Conservation (phyloP, 352 stramenopile genomes). For the Stephanocyclus meneghinianus region DNA sequence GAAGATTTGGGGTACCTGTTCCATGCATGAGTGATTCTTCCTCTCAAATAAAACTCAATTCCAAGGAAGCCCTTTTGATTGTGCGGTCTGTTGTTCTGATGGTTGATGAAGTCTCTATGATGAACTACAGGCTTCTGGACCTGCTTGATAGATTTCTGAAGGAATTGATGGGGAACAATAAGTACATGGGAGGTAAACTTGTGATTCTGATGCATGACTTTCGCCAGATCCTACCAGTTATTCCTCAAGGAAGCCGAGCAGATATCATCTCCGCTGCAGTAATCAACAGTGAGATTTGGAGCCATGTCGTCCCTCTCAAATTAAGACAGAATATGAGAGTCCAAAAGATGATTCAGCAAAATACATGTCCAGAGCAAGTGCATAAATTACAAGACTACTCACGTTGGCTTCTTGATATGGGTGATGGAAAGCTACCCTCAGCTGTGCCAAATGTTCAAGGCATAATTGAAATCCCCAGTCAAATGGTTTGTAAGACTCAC, state of each 20-base stretch:
- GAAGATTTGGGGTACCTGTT: conserved; percentile 7
- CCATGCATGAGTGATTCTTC: conserved; percentile 10
- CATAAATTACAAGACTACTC: neutral
- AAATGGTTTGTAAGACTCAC: neutral
- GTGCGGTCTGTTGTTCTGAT: neutral
- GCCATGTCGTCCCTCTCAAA: neutral
- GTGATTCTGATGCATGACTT: conserved; percentile 12
- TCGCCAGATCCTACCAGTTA: neutral
- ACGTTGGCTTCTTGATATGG: neutral
- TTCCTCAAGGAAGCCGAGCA: neutral
- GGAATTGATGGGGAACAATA: neutral
- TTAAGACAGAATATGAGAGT: conserved; percentile 13
- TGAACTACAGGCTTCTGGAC: conserved; percentile 1
- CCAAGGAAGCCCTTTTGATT: neutral
- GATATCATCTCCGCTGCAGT: conserved; percentile 5
- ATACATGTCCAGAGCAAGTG: neutral
- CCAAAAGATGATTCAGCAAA: neutral
- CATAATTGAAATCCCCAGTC: conserved; percentile 5
- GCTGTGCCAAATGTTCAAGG: neutral
- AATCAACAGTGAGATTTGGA: conserved; percentile 2
- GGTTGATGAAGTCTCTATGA: conserved; percentile 25
- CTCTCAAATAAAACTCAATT: conserved; percentile 8
- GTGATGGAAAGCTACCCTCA: neutral
- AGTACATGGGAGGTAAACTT: conserved; percentile 3
- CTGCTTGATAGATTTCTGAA: conserved; percentile 8